Evolutionary conservation across 257 asterid genomes (phyloP).

Genomic region (Gynochthodes officinalis): DNA sequence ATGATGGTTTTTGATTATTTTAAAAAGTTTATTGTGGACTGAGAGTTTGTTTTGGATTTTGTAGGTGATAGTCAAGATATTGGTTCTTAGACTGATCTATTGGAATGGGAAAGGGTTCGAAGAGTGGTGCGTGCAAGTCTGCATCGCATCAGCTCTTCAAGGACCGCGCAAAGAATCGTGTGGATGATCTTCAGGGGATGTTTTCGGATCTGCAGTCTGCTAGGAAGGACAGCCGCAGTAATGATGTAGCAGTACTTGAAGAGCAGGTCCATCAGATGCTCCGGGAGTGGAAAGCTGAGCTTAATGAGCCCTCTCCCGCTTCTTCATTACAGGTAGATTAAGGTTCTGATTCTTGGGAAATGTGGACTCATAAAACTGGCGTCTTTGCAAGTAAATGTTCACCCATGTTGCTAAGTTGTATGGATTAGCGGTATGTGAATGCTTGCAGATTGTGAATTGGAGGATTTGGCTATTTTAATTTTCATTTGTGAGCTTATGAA

Average conservation of each 20-base stretch:
- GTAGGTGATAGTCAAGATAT: conserved; percentile 37
- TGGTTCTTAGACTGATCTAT: conserved; percentile 19
- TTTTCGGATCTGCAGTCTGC: conserved; percentile 80
- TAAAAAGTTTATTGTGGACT: conserved; percentile 3
- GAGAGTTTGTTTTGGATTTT: conserved; percentile 16
- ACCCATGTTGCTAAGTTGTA: neutral
- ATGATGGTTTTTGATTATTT: neutral
- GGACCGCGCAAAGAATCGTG: conserved; percentile 89
- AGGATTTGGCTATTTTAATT: neutral
- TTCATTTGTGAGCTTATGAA: neutral
- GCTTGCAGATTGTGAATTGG: neutral
- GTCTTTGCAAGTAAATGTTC: neutral
- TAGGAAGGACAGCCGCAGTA: conserved; percentile 83
- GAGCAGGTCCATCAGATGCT: conserved; percentile 99
- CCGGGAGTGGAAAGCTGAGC: conserved; percentile 95
- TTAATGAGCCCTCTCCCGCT: conserved; percentile 94
- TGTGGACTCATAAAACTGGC: neutral
- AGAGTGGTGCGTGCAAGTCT: conserved; percentile 78
- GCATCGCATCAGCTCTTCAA: conserved; percentile 88
- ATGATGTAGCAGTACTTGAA: conserved; percentile 78
- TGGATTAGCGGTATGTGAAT: neutral
- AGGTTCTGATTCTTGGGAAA: neutral
- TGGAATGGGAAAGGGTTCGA: conserved; percentile 75
- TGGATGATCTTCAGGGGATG: conserved; percentile 95
- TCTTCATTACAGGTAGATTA: conserved; percentile 76